Base-by-base conservation (phyloP, 1,284 basidiomycete genomes). In the Moesziomyces parantarcticus region DNA sequence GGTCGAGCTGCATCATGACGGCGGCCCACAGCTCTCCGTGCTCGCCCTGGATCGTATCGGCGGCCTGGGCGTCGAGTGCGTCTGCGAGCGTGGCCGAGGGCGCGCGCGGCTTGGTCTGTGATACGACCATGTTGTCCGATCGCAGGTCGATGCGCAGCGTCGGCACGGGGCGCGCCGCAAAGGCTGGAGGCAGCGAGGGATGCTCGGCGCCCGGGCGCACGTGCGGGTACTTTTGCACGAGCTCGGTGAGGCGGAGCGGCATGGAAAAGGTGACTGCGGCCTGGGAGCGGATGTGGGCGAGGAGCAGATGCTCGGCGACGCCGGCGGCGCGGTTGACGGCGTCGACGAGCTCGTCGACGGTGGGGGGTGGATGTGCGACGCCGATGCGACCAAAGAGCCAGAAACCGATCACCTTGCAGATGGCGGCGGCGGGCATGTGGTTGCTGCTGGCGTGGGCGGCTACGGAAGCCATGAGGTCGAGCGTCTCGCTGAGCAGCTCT, bases 321-420 rank as follows among this genome's bases (percentile, higher is more conserved):
- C 20, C 39, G 7, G 56, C 22, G 1, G 66, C 23, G 34, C 49
- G 57, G 3, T 63, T 43, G 21, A 68, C 62, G 21, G 59, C 56
- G 0, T 34, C 36, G 1, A 45, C 2, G 4, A 75, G 29, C 40
- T 70, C 63, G 13, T 70, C 60, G 2, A 76, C 46, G 11, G 60
- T 74, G n/a, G 69, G 65, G 9, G 70, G 75, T 0, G 72, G 69
- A 51, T 72, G 70, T 14, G 75, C 75, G 1, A 62, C 59, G 1
- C 68, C 77, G 20, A 76, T 69, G 2, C 73, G 22, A 2, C 77
- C 78, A 29, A 78, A 64, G 22, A 80, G 32, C 78, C 78, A 80
- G 50, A 67, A 79, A 1, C 76, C 76, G 7, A 79, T 43, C 18
- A 67, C 46, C 20, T 56, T 62, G 53, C 69, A 73, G 23, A 80